phyloP scores from a whole-genome alignment of 371 early-diverging fungal genomes.

The Thermomucor indicae-seudaticae region DNA sequence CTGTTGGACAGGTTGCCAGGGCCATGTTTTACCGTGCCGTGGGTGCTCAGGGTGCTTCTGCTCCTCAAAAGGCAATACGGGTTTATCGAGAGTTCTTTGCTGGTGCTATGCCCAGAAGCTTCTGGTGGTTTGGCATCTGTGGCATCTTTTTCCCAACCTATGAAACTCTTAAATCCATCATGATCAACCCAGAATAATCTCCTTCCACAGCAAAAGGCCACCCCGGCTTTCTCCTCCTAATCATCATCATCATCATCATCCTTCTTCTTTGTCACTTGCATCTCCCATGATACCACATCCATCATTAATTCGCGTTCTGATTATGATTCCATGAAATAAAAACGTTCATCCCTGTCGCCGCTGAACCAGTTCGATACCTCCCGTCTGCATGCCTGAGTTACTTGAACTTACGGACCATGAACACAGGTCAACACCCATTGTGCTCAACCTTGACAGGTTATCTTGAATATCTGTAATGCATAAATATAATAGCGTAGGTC shows the following conservation, averaged over 20 bases:
- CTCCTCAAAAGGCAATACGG: conserved; percentile 8
- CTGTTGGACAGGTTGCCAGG: conserved; percentile 24
- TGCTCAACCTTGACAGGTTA: too few relatives aligned
- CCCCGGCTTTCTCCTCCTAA: neutral
- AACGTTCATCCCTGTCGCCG: too few relatives aligned
- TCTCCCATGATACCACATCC: neutral
- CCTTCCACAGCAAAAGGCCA: neutral
- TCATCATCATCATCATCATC: neutral
- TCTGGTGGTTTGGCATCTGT: conserved; percentile 82
- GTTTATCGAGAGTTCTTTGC: conserved; percentile 55
- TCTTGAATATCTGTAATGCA: too few relatives aligned
- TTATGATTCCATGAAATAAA: too few relatives aligned
- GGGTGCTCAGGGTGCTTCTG: conserved; percentile 1
- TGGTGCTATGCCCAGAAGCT: conserved; percentile 60
- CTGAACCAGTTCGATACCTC: too few relatives aligned
- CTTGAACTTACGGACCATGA: too few relatives aligned
- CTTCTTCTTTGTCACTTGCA: neutral
- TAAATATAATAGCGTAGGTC: too few relatives aligned
- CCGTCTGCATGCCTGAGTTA: too few relatives aligned
- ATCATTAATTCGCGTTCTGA: neutral
- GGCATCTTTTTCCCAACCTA: conserved; percentile 78
- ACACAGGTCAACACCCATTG: too few relatives aligned
- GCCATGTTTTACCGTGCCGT: conserved; percentile 16
- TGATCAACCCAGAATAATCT: conserved; percentile 6
- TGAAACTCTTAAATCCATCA: conserved; percentile 55